Percentiles rank a stretch among this genome's conserved stretches.
phyloP scores from a whole-genome alignment of 306 rosid species.

The Senna siamea region DNA sequence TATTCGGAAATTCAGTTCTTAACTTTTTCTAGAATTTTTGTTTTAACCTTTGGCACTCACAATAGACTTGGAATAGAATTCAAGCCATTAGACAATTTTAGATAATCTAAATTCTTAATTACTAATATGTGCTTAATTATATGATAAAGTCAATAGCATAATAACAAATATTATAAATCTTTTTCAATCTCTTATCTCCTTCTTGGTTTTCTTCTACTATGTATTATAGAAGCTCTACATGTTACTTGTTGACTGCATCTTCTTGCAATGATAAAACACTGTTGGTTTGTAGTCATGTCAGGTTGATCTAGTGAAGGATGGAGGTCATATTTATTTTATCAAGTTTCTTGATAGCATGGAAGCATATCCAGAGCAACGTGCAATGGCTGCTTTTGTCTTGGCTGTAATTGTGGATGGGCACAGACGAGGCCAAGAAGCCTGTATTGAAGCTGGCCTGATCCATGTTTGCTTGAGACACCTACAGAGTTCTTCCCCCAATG shows the following conservation, averaged over 20 bases:
- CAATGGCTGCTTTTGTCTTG: slow-evolving; percentile 99
- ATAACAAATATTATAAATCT: slow-evolving; percentile 17
- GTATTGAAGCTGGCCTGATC: slow-evolving; percentile 78
- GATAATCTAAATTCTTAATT: slow-evolving; percentile 11
- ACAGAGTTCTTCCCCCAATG: slow-evolving; percentile 82
- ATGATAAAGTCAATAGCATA: neutral
- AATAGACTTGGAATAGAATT: neutral
- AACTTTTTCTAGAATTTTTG: neutral
- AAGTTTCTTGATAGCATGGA: slow-evolving; percentile 95
- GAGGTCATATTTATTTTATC: slow-evolving; percentile 90
- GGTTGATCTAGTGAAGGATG: slow-evolving; percentile 97
- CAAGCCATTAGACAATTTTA: neutral
- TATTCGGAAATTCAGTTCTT: slow-evolving; percentile 4
- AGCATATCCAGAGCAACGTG: slow-evolving; percentile 92
- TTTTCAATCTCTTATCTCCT: slow-evolving; percentile 2
- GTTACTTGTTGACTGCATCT: slow-evolving; percentile 14
- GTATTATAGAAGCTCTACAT: slow-evolving; percentile 24
- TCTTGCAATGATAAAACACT: slow-evolving; percentile 22
- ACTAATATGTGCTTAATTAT: neutral
- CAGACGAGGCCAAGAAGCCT: slow-evolving; percentile 96
- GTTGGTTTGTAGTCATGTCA: slow-evolving; percentile 82
- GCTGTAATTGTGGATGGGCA: slow-evolving; percentile 98
- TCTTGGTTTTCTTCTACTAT: neutral
- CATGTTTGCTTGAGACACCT: slow-evolving; percentile 91
- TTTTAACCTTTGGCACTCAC: neutral